Base-by-base conservation (phyloP, 2,329 filamentous ascomycete species). In the Ascochyta clinopodiicola region DNA sequence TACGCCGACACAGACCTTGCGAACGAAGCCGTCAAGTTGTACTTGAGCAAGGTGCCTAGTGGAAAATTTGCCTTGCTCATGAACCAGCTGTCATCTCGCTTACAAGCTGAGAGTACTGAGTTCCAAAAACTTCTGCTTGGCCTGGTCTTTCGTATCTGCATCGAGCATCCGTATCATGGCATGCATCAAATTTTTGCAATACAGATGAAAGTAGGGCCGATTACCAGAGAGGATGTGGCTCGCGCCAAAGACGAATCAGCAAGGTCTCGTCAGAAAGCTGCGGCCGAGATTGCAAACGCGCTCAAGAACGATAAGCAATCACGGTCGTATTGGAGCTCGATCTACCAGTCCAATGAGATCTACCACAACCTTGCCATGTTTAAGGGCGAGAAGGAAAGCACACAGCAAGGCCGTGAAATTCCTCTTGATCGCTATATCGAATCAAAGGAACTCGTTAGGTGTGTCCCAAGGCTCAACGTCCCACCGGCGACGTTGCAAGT, bases 31-130 rank as follows among this genome's bases (percentile, higher is more conserved):
- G 92, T 96, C 19, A 80, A 80, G 51, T 86, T 84, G 56, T 80
- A 92, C 68, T 80, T 99, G 15, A 77, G 80, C 4, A 81, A 85
- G 46, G 94, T 98, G 0, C 89, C 94, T 2, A 96, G 91, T 55
- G 86, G 91, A 57, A 99, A 99, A 70, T 96, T 99, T 71, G 94
- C 92, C 1, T 79, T 89, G 3, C 80, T 99, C 46, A 96, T 96
- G 87, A 99, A 97, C 69, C 95, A 99, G 74, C 83, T 99, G 29
- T 94, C 93, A 6, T 99, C 96, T n/a, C 88, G 95, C 7, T 79
- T 99, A 6, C 87, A 96, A 57, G 86, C 90, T 58, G 84, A 88
- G 29, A 76, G 82, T 1, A 84, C 82, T 15, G 71, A 80, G 0
- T 99, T 99, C 69, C 95, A 99, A 68, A 82, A 80, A 36, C 81